These are phyloP conservation scores for Podospora fimiseda DNA, from an alignment of 495 filamentous ascomycete species.

Conservation along the genomic window DNA sequence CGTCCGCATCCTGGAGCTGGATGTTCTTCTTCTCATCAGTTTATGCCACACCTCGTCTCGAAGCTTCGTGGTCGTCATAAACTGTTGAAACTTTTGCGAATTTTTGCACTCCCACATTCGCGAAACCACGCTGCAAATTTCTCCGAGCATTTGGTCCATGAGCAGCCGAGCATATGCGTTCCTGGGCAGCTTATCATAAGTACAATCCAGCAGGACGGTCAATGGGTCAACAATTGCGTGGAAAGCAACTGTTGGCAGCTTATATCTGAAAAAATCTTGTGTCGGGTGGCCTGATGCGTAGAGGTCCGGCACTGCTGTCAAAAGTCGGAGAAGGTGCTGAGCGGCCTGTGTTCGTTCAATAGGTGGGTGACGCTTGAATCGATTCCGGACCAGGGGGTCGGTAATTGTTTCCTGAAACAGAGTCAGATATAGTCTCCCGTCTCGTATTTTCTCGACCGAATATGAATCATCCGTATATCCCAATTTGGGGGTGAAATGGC, in stretches of 20 bases:
- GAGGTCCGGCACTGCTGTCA: conserved; percentile 26
- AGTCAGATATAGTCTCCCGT: conserved; percentile 23
- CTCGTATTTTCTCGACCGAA: conserved; percentile 54
- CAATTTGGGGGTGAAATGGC: conserved; percentile 62
- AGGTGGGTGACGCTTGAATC: conserved; percentile 17
- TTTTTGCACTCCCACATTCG: conserved; percentile 54
- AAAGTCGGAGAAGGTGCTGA: conserved; percentile 24
- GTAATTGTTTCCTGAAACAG: conserved; percentile 5
- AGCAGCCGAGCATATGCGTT: conserved; percentile 55
- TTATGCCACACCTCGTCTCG: conserved; percentile 29
- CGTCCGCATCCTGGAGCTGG: conserved; percentile 59
- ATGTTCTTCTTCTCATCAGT: conserved; percentile 41
- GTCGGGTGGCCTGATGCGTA: conserved; percentile 21
- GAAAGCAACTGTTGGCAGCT: conserved; percentile 72
- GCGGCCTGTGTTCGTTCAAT: conserved; percentile 19
- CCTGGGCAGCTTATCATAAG: conserved; percentile 61
- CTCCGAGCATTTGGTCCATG: conserved; percentile 60
- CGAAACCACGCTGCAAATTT: conserved; percentile 35
- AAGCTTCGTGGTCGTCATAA: conserved; percentile 51
- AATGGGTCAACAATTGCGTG: conserved; percentile 71
- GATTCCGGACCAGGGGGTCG: neutral
- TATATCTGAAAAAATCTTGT: conserved; percentile 25
- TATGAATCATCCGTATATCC: conserved; percentile 40
- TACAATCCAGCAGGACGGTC: conserved; percentile 63
- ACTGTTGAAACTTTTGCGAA: conserved; percentile 50